Conservation (phyloP, 129 eudicot genomes). For the Artemisia argyi region DNA sequence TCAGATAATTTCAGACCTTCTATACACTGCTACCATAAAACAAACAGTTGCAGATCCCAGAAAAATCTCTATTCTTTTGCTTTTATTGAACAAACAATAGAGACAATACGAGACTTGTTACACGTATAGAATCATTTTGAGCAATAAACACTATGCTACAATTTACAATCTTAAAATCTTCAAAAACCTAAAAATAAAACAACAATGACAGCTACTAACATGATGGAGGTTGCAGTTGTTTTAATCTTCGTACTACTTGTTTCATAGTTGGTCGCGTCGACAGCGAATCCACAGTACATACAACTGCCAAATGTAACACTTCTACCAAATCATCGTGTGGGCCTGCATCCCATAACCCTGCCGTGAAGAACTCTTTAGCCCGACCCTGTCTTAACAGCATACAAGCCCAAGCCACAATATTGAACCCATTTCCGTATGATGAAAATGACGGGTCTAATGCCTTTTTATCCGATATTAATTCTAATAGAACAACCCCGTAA, state of each 20-base stretch:
- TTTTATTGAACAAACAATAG: slow-evolving; percentile 36
- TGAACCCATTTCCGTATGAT: slow-evolving; percentile 82
- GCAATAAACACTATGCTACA: slow-evolving; percentile 59
- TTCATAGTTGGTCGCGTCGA: slow-evolving; percentile 87
- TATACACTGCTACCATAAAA: background rate
- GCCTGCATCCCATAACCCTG: slow-evolving; percentile 88
- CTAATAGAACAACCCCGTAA: slow-evolving; percentile 86
- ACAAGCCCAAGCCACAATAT: slow-evolving; percentile 86
- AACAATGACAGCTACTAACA: slow-evolving; percentile 37
- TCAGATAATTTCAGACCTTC: background rate
- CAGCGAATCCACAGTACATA: slow-evolving; percentile 78
- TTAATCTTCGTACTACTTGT: slow-evolving; percentile 79
- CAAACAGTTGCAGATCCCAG: background rate
- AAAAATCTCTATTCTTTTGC: slow-evolving; percentile 28
- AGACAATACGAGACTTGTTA: slow-evolving; percentile 29
- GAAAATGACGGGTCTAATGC: slow-evolving; percentile 87
- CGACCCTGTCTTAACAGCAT: slow-evolving; percentile 79
- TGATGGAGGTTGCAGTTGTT: slow-evolving; percentile 88
- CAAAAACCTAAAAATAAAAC: slow-evolving; percentile 28
- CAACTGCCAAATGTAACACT: slow-evolving; percentile 76
- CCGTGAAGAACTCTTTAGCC: slow-evolving; percentile 86
- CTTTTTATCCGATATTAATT: slow-evolving; percentile 79
- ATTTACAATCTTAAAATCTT: slow-evolving; percentile 54
- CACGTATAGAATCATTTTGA: slow-evolving; percentile 27
- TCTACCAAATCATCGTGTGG: slow-evolving; percentile 96